phyloP scores from a whole-genome alignment of 1,284 basidiomycete species.

The Prillingera fragicola region DNA sequence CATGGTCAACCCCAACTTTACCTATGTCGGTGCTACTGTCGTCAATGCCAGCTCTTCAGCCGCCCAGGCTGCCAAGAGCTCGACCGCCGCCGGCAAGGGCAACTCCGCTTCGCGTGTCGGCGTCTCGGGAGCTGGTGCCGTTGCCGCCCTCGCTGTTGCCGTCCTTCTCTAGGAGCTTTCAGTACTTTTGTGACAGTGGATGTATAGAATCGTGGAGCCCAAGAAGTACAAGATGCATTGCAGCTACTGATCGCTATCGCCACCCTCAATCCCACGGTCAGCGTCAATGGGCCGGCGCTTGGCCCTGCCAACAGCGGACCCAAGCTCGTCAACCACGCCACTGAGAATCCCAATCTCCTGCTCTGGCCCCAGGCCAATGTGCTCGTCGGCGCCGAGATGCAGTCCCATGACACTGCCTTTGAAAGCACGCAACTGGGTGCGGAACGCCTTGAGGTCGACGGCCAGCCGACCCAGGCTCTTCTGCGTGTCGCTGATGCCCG shows the following conservation, averaged over 20 bases:
- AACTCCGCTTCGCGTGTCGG: too few species aligned
- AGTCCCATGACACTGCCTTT: constrained; percentile 40
- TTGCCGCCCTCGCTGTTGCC: too few species aligned
- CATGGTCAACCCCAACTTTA: constrained; percentile 24
- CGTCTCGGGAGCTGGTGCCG: too few species aligned
- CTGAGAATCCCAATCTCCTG: constrained; percentile 30
- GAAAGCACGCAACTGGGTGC: constrained; percentile 37
- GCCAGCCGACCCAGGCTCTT: constrained; percentile 27
- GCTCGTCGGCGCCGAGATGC: constrained; percentile 30
- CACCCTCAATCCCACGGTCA: constrained; percentile 1
- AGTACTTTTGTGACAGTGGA: too few species aligned
- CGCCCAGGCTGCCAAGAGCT: constrained; percentile 7
- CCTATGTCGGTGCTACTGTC: constrained; percentile 10
- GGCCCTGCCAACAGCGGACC: constrained; percentile 10
- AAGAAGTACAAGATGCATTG: too few species aligned
- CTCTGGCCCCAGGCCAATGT: constrained; percentile 27
- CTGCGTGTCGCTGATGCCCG: constrained; percentile 20
- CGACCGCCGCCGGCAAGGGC: constrained; percentile 7
- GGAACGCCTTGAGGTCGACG: constrained; percentile 27
- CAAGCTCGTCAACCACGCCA: constrained; percentile 13
- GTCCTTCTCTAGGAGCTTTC: too few species aligned
- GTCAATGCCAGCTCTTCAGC: constrained; percentile 10
- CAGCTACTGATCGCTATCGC: too few species aligned
- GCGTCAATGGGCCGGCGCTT: constrained; percentile 6
- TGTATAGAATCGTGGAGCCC: too few species aligned